Conservation (phyloP, 495 filamentous ascomycete genomes). For the Neurospora tetrasperma region DNA sequence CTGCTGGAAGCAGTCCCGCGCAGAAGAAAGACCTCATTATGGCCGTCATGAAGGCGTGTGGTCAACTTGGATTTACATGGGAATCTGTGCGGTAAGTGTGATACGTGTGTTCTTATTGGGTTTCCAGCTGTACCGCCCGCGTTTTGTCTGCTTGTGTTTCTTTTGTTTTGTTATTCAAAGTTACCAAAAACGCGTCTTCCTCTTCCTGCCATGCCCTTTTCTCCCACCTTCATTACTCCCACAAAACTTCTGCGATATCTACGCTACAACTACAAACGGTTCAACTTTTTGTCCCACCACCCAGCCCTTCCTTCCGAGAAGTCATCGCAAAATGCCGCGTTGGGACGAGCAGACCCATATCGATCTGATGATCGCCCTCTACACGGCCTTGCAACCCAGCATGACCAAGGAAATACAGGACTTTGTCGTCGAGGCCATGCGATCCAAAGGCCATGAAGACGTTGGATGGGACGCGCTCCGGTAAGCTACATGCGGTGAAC, state of each 20-base stretch:
- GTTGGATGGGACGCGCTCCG: conserved; percentile 10
- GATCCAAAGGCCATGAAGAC: conserved; percentile 1
- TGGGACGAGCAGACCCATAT: conserved; percentile 12
- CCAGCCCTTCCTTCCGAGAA: not conserved
- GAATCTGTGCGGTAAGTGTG: conserved; percentile 28
- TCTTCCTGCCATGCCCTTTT: not conserved
- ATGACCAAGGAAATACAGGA: conserved; percentile 2
- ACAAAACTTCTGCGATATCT: not conserved
- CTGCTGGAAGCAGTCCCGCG: not conserved
- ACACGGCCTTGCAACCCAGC: not conserved
- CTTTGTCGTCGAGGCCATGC: conserved; percentile 1
- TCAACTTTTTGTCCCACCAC: not conserved
- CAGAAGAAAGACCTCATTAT: conserved; percentile 18
- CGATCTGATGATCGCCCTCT: conserved; percentile 4
- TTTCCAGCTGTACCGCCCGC: not conserved
- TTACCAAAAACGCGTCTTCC: not conserved
- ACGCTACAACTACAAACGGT: not conserved
- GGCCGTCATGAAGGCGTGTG: conserved; percentile 16
- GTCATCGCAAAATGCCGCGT: not conserved
- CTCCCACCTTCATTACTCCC: not conserved
- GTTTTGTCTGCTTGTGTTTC: not conserved
- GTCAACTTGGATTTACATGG: conserved; percentile 16
- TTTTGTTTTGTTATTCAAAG: not conserved
- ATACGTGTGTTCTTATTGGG: not conserved
- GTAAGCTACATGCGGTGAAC: conserved; percentile 6